phyloP scores from a whole-genome alignment of 768 basidiomycete genomes.

The Phanerodontia chrysosporium region DNA sequence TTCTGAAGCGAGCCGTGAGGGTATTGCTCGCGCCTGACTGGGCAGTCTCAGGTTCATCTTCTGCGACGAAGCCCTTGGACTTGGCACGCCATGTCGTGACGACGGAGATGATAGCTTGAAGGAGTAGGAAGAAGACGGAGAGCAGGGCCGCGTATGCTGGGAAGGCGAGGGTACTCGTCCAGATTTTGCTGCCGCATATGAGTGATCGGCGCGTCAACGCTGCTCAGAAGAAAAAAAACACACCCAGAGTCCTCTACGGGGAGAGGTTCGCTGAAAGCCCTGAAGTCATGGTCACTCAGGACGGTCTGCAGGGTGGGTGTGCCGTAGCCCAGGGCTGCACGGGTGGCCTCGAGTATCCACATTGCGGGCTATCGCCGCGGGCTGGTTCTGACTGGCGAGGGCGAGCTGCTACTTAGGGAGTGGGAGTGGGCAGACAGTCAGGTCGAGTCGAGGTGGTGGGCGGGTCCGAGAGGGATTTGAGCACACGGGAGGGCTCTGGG shows the following conservation, averaged over 20 bases:
- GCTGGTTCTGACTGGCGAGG: background rate
- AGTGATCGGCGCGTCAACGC: background rate
- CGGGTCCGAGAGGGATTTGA: background rate
- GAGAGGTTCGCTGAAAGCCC: background rate
- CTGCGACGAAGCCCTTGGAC: background rate
- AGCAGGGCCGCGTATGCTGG: slow-evolving; percentile 9
- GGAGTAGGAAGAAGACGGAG: slow-evolving; percentile 1
- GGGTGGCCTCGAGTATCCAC: background rate
- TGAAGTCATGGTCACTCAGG: background rate
- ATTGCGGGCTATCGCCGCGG: background rate
- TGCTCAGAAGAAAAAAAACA: background rate
- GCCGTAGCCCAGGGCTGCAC: background rate
- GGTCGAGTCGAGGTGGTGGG: background rate
- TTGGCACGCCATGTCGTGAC: background rate
- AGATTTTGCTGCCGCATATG: background rate
- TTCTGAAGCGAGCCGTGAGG: slow-evolving; percentile 12
- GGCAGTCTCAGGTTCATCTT: background rate
- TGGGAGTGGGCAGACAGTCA: background rate
- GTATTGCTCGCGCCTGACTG: background rate
- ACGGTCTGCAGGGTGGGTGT: background rate
- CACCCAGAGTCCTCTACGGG: background rate
- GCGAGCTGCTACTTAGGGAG: background rate
- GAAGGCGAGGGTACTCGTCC: slow-evolving; percentile 1
- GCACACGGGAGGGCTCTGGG: background rate
- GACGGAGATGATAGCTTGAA: background rate